Evolutionary conservation across 345 rosid species (phyloP).

Genomic region (Trapa incisa): DNA sequence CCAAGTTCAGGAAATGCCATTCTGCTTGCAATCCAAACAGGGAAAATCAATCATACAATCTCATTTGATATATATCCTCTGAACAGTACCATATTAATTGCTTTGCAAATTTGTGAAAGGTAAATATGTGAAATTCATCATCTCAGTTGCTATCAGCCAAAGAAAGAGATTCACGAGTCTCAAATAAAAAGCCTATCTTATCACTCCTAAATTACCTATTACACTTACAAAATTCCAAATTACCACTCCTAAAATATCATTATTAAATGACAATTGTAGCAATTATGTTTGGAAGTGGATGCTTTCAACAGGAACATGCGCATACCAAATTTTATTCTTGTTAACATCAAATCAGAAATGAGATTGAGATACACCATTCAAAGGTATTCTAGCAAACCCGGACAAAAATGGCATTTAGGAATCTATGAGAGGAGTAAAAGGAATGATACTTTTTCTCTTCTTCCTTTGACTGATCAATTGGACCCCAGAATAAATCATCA

Average conservation of each 20-base stretch:
- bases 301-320: background rate
- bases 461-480: constrained; percentile 62
- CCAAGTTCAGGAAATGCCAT: constrained; percentile 19
- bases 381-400: background rate
- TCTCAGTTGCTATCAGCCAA: background rate
- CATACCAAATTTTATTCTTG: background rate
- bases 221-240: background rate
- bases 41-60: background rate
- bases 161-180: background rate
- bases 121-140: background rate
- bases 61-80: background rate
- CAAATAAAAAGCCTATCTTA: background rate
- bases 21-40: constrained; percentile 22
- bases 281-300: background rate
- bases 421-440: background rate
- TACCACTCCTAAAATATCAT: too few species aligned
- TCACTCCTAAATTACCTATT: background rate
- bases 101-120: background rate
- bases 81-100: background rate
- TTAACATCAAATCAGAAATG: background rate
- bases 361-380: background rate
- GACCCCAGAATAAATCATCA: constrained; percentile 96
- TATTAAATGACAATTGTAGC: too few species aligned
- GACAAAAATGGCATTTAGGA: background rate
- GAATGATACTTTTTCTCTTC: constrained; percentile 59